These are phyloP conservation scores for Colletotrichum godetiae DNA, from an alignment of 2,329 filamentous ascomycete genomes.

Conservation along the genomic window DNA sequence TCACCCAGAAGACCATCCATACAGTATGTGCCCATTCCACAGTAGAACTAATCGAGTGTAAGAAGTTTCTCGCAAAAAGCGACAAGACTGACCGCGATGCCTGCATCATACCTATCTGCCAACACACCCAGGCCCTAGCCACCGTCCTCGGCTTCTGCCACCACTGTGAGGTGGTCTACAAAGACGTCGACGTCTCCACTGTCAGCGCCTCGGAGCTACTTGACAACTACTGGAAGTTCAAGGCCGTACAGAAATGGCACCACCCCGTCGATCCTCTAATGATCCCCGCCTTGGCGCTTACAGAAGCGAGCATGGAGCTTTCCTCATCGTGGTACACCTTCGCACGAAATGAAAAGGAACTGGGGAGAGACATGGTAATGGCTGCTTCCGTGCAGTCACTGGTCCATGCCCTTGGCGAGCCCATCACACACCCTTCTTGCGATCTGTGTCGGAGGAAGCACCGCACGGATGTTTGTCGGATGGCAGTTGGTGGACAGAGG, in stretches of 20 bases:
- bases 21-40: conserved; percentile 7
- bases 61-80: neutral
- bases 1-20: neutral
- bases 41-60: neutral
- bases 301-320: neutral
- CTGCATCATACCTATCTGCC: conserved; percentile 15
- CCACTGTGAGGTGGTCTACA: conserved; percentile 9
- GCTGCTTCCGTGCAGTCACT: neutral
- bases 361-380: neutral
- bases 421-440: neutral
- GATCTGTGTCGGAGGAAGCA: neutral
- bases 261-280: neutral
- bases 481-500: neutral
- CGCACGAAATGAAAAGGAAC: neutral
- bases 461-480: neutral
- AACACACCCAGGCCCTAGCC: conserved; percentile 8
- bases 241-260: conserved; percentile 2
- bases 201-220: neutral
- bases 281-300: neutral
- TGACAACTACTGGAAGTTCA: conserved; percentile 29
- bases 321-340: neutral
- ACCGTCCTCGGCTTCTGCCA: conserved; percentile 19
- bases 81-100: neutral
- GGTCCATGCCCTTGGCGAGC: neutral
- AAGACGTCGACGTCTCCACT: neutral